Evolutionary conservation across 306 rosid genomes (phyloP), one percentile per base, ranked within the genome.

Genomic region (Phaseolus lunatus): DNA sequence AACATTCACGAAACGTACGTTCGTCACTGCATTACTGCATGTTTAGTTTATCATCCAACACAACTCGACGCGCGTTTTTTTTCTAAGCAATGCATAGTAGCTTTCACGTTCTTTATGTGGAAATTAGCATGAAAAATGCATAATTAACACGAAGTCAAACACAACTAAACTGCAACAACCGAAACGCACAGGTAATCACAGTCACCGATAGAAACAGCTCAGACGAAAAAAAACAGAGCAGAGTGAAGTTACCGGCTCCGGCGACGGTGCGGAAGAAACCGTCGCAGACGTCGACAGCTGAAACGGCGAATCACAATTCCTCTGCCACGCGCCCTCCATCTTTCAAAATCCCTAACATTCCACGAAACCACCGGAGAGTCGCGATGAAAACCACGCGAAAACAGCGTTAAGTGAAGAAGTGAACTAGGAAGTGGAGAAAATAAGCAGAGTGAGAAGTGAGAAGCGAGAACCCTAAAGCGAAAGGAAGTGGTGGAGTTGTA

Each of bases 291-390:
- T 67, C 6, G 68, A 73, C 54, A 35, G 61, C 57, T 73, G 77
- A 83, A 67, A 78, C 65, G 73, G 58, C 7, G 73, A 78, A 37
- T 73, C 79, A 77, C 79, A 71, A 53, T 71, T 58, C 56, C 29
- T 54, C 37, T 62, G n/a, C 74, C 70, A 63, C 69, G 78, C 59
- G 78, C 62, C 11, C 2, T 67, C 71, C 84, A 58, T 48, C 71
- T 23, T 61, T 10, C 2, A 7, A 6, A 74, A 68, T 48, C 73
- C 72, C 72, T 68, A 58, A n/a, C 64, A 73, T 44, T 66, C 41
- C n/a, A 14, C 75, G 29, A 12, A 50, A 39, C 20, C 35, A 39
- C 48, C 27, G 22, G 53, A 48, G 48, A 80, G 53, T 37, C 19
- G 54, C 22, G 44, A 9, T 8, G 44, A 9, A 9, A 39, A 39